Conservation (phyloP, 2,329 filamentous ascomycete genomes). For the Fusarium coffeatum region DNA sequence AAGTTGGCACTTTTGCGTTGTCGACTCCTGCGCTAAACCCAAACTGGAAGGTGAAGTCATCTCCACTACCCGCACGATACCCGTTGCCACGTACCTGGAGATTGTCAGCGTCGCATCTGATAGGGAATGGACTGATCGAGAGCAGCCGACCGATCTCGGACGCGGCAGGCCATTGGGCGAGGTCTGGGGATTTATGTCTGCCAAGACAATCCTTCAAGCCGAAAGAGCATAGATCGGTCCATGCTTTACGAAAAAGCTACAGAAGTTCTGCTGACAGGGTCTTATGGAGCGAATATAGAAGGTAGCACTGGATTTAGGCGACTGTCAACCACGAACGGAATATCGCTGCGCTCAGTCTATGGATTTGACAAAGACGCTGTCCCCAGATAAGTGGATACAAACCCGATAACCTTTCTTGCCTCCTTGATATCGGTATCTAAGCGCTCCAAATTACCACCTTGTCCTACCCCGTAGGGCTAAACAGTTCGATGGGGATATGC, state of each 20-base stretch:
- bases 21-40: neutral
- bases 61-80: neutral
- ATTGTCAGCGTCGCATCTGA: conserved; percentile 5
- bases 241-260: neutral
- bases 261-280: conserved; percentile 4
- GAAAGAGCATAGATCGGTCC: neutral
- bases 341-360: neutral
- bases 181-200: neutral
- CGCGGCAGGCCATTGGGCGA: fast-evolving
- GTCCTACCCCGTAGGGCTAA: neutral
- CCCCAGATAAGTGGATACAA: neutral
- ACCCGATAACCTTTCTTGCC: too few relatives aligned
- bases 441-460: neutral
- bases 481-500: neutral
- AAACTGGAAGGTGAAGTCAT: conserved; percentile 2
- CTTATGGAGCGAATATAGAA: neutral
- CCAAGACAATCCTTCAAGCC: neutral
- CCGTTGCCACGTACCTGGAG: neutral
- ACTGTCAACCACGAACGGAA: neutral
- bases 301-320: neutral
- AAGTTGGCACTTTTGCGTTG: conserved; percentile 22
- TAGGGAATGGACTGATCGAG: conserved; percentile 12
- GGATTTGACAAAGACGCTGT: too few relatives aligned
- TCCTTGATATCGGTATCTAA: too few relatives aligned
- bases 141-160: neutral